Evolutionary conservation across 345 rosid species (phyloP).

Genomic region (Heritiera fomes): DNA sequence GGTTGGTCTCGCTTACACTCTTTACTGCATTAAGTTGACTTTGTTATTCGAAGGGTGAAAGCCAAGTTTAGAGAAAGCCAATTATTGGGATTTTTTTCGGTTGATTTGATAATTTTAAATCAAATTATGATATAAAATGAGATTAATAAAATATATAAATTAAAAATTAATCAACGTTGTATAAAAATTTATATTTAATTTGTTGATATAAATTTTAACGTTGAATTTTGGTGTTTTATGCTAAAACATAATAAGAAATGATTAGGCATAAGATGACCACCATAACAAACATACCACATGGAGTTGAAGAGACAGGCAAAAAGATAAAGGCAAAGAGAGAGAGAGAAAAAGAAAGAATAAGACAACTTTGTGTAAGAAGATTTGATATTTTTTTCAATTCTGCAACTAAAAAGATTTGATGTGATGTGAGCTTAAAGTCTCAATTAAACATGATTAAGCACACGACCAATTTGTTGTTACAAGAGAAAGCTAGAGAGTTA

Average conservation of each 20-base stretch:
- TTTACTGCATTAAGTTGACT: conserved; percentile 8
- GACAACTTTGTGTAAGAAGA: background rate
- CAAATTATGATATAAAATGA: no score
- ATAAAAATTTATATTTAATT: no score
- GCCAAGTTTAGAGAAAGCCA: background rate
- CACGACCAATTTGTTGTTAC: no score
- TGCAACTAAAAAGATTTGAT: background rate
- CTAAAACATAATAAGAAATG: background rate
- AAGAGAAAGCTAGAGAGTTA: no score
- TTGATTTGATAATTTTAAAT: no score
- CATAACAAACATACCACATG: conserved; percentile 33
- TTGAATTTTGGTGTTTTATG: no score
- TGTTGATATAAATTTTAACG: no score
- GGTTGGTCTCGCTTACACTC: background rate
- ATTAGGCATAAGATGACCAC: conserved; percentile 16
- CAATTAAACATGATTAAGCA: conserved; percentile 12
- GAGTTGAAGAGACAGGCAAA: background rate
- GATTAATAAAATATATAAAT: no score
- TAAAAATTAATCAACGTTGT: no score
- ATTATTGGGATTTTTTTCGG: background rate
- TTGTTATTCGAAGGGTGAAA: background rate
- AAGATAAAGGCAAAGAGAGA: background rate
- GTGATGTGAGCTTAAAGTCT: conserved; percentile 13
- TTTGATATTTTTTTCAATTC: background rate
- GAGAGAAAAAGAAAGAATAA: background rate